Evolutionary conservation across 805 yeast species (phyloP), one percentile per base, ranked within the genome.

Genomic region (Blastobotrys peoriensis): DNA sequence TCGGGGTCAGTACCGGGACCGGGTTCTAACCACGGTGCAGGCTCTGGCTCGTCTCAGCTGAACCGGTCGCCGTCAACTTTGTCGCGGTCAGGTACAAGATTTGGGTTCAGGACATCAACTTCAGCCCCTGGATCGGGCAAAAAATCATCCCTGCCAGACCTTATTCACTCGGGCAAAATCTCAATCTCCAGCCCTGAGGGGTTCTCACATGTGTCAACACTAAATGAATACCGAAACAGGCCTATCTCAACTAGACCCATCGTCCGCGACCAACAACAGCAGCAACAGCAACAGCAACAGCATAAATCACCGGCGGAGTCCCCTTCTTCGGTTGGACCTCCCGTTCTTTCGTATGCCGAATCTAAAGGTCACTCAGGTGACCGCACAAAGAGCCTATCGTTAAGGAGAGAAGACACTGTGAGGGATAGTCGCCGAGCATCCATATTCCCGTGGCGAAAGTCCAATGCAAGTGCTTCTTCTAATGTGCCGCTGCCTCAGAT

Each of bases 401-500:
- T 8, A 8, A 25, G 13, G 13, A 8, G 13, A 8, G 30, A 25
- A 8, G 8, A 8, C 10, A n/a, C n/a, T n/a, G n/a, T n/a, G n/a
- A 25, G 13, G 30, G 30, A 25, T 8, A 25, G 13, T 13, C 8
- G 19, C 22, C 41, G 41, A 3, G 28, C 19, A n/a, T 16, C 23
- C 15, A 19, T 33, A 13, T 27, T 40, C 5, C 43, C 43, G 25
- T 40, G 43, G 43, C 33, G 34, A 19, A 33, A 18, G 30, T 5
- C 33, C 30, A 8, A 10, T 21, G 19, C 20, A n/a, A 15, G n/a
- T 5, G 10, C 38, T 15, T 20, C 15, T 15, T 15, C 36, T 13
- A n/a, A 20, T 23, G 9, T 18, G 10, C 10, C 43, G 15, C 21
- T 51, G 15, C 54, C 52, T 18, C 41, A 36, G 34, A 55, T 55